Evolutionary conservation across 208 protist species (phyloP).

Genomic region (Acanthamoeba triangularis): DNA sequence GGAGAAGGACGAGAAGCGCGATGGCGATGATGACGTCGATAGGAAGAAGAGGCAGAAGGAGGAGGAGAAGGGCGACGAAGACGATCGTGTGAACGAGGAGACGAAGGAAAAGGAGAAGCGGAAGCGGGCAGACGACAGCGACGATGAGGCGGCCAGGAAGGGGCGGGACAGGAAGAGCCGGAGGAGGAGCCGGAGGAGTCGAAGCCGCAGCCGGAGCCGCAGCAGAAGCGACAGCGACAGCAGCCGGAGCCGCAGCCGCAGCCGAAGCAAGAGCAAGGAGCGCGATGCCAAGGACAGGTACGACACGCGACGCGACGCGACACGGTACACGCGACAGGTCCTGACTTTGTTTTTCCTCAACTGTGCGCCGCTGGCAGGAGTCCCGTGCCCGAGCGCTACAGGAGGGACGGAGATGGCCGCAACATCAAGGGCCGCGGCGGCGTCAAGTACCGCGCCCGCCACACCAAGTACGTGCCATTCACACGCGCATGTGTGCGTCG

Average conservation of each 20-base stretch:
- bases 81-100: background rate
- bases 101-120: background rate
- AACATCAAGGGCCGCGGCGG: constrained; percentile 26
- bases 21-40: background rate
- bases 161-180: background rate
- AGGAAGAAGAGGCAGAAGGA: background rate
- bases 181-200: background rate
- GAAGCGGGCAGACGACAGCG: background rate
- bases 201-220: background rate
- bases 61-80: background rate
- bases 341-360: too few species aligned
- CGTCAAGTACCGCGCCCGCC: background rate
- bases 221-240: background rate
- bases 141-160: background rate
- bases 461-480: background rate
- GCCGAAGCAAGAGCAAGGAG: constrained; percentile 6
- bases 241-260: background rate
- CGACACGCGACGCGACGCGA: background rate
- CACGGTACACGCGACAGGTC: background rate
- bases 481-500: background rate
- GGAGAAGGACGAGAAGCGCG: background rate
- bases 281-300: background rate
- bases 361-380: background rate
- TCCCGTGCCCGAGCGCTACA: background rate
- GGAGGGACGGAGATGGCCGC: background rate